These are phyloP conservation scores for Erigeron philadelphicus DNA, from an alignment of 140 eudicot genomes.

Conservation along the genomic window DNA sequence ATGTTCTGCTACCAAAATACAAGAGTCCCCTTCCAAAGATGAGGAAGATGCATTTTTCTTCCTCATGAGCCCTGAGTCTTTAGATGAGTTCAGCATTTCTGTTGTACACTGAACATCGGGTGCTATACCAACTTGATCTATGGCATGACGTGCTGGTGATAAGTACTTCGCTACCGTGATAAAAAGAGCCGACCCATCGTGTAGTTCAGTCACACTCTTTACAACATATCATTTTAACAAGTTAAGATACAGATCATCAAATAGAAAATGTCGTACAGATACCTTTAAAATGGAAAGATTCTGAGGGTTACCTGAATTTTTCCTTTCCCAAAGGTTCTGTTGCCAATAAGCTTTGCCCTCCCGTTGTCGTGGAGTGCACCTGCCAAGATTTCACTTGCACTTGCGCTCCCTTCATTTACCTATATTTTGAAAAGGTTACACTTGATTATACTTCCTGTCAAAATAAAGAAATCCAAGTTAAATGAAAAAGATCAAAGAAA, in stretches of 20 bases:
- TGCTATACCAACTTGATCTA: slow-evolving; percentile 83
- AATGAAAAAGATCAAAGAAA: not conserved
- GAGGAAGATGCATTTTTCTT: slow-evolving; percentile 37
- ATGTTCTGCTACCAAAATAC: slow-evolving; percentile 91
- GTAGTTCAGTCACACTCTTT: slow-evolving; percentile 87
- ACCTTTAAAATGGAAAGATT: not conserved
- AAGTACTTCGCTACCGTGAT: slow-evolving; percentile 88
- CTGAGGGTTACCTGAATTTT: slow-evolving; percentile 62
- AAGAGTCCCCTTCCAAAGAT: slow-evolving; percentile 84
- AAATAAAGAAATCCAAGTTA: not conserved
- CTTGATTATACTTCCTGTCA: not conserved
- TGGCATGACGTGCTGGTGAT: slow-evolving; percentile 86
- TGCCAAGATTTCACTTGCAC: slow-evolving; percentile 93
- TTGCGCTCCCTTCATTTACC: slow-evolving; percentile 96
- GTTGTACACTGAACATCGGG: slow-evolving; percentile 86
- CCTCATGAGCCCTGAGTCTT: slow-evolving; percentile 37
- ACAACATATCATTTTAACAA: slow-evolving; percentile 18
- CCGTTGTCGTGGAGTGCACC: slow-evolving; percentile 97
- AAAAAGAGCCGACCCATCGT: slow-evolving; percentile 89
- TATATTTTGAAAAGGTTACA: slow-evolving; percentile 10
- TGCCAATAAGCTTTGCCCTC: slow-evolving; percentile 84
- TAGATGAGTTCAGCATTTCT: slow-evolving; percentile 55
- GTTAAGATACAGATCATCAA: not conserved
- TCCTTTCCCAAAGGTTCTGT: slow-evolving; percentile 89
- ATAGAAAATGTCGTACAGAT: not conserved